Base-by-base conservation (phyloP, 768 basidiomycete species). In the Cystofilobasidium bisporidii region DNA sequence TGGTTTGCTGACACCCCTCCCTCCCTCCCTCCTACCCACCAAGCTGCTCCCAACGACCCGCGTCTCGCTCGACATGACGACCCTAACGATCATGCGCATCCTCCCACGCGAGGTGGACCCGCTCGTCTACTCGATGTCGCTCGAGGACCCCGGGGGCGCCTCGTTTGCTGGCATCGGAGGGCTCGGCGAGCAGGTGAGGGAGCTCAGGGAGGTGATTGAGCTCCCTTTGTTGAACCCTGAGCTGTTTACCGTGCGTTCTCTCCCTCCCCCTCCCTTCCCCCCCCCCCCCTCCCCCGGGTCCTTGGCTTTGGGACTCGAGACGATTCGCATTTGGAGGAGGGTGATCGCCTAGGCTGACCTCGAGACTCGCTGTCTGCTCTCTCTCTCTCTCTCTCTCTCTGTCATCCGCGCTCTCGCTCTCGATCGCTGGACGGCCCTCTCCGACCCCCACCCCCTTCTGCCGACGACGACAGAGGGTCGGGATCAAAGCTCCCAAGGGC, bases 11-110 rank as follows among this genome's bases (percentile, higher is more conserved):
- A 59, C 57, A 26, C 28, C 28, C 48, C 17, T 9, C 6, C 20
- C 41, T 30, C 26, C 59, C 53, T 65, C 74, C 24, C 20, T n/a
- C 22, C 33, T 24, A 2, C 22, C 11, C 14, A 22, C 41, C 20
- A 61, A 98, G 79, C 86, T 99, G 67, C 96, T 98, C 78, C 78
- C 88, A 6, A 91, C 91, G 60, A 90, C 90, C 4, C 89, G 96
- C 71, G 96, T 99, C 66, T 93, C 92, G 64, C 84, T 99, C 38
- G 96, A 99, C 77, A 98, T 99, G 96, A 99, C 96, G 4, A 98
- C 96, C 2, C 81, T 98, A 38, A 99, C 96, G 9, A 91, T 99
- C 75, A 98, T 99, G 92, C 89, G 96, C 69, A 94, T 98, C 62
- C 81, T 99, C 24, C 96, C 96, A 5, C 84, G 96, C 70, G 96